phyloP scores from a whole-genome alignment of 2,329 filamentous ascomycete species.

The Zelopaecilomyces penicillatus region DNA sequence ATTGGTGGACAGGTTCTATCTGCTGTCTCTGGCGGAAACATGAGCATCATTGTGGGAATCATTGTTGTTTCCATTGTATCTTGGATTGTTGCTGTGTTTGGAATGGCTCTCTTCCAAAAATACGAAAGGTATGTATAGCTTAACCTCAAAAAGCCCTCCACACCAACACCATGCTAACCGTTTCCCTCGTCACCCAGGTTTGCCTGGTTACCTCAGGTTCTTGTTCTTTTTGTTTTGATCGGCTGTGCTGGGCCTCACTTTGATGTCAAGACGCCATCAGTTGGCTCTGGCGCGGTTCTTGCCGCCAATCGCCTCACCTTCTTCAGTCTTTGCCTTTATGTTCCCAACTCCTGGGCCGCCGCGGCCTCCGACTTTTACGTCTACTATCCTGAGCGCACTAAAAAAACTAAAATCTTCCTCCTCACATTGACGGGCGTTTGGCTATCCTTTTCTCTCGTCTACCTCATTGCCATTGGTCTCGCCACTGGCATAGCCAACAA shows the following conservation, averaged over 20 bases:
- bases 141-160: neutral
- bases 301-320: constrained; percentile 54
- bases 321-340: constrained; percentile 58
- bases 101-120: constrained; percentile 48
- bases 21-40: constrained; percentile 55
- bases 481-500: constrained; percentile 59
- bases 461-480: constrained; percentile 63
- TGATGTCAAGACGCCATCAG: constrained; percentile 56
- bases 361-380: constrained; percentile 74
- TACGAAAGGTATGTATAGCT: constrained; percentile 50
- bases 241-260: constrained; percentile 54
- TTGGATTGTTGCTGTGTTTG: constrained; percentile 60
- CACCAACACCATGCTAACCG: neutral
- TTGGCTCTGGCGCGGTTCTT: constrained; percentile 51
- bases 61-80: constrained; percentile 68
- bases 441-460: constrained; percentile 52
- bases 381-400: constrained; percentile 59
- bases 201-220: constrained; percentile 57
- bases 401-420: constrained; percentile 54
- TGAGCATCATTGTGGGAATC: constrained; percentile 68
- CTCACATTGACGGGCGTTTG: constrained; percentile 63
- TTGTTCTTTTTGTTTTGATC: constrained; percentile 65
- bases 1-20: constrained; percentile 71
- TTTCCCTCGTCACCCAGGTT: constrained; percentile 13
- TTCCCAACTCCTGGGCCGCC: constrained; percentile 50